phyloP scores from a whole-genome alignment of 129 eudicot species.

The Escallonia herrerae region DNA sequence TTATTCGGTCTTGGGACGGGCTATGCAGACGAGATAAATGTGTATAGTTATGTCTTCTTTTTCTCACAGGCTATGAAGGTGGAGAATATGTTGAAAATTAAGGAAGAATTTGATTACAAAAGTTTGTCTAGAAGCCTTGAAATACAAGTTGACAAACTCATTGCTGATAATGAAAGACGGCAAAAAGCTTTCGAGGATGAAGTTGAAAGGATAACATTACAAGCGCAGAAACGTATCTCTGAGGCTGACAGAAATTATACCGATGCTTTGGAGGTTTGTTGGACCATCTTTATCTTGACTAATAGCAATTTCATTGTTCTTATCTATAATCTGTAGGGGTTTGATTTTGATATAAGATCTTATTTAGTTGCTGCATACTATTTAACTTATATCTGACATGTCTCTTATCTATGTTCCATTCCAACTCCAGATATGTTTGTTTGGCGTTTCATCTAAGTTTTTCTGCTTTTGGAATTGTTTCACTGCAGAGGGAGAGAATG shows the following conservation, averaged over 20 bases:
- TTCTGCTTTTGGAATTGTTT: conserved; percentile 8
- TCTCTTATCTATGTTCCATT: background rate
- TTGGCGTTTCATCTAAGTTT: background rate
- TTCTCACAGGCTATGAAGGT: conserved; percentile 93
- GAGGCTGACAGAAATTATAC: conserved; percentile 77
- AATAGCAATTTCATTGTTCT: background rate
- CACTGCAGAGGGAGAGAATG: conserved; percentile 72
- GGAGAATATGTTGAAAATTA: conserved; percentile 94
- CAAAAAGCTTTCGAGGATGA: conserved; percentile 85
- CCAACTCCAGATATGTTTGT: background rate
- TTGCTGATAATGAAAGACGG: conserved; percentile 88
- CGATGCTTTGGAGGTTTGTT: conserved; percentile 76
- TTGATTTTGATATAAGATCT: background rate
- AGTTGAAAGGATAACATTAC: conserved; percentile 63
- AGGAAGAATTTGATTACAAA: conserved; percentile 98
- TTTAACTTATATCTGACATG: background rate
- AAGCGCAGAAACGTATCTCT: conserved; percentile 69
- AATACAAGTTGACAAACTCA: conserved; percentile 77
- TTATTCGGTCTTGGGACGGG: no score
- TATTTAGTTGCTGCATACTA: background rate
- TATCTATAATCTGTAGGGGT: background rate
- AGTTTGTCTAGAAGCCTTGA: conserved; percentile 87
- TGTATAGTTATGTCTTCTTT: conserved; percentile 11
- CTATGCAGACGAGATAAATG: background rate
- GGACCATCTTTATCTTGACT: conserved; percentile 4